A percentile compares a stretch with the other conserved stretches of the same genome.
Conservation (phyloP, 2,329 filamentous ascomycete species). For the Boeremia exigua region DNA sequence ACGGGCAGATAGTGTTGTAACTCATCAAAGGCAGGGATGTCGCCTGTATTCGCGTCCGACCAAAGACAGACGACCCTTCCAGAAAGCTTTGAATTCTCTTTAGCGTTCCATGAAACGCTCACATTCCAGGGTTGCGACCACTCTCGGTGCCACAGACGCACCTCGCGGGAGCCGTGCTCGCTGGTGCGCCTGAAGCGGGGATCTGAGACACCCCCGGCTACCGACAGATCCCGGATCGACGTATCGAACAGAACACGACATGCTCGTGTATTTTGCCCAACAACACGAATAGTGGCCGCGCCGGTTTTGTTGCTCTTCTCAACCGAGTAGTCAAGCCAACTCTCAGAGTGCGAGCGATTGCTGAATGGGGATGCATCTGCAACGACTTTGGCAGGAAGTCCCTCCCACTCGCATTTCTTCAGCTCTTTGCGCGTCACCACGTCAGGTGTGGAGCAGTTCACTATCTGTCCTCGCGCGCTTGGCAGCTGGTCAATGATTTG, state of each 20-base stretch:
- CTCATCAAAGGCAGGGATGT: constrained; percentile 86
- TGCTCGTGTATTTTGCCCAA: constrained; percentile 76
- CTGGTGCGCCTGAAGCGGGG: constrained; percentile 69
- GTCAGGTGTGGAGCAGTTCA: constrained; percentile 50
- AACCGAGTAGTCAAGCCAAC: constrained; percentile 72
- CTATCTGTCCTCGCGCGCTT: constrained; percentile 66
- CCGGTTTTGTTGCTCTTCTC: constrained; percentile 54
- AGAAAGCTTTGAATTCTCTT: constrained; percentile 42
- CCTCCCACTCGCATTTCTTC: constrained; percentile 73
- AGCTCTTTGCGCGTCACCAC: constrained; percentile 58
- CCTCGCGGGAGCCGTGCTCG: constrained; percentile 67
- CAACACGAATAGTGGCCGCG: constrained; percentile 68
- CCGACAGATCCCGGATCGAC: constrained; percentile 69
- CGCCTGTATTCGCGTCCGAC: constrained; percentile 81
- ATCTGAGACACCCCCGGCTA: constrained; percentile 68
- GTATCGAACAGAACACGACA: constrained; percentile 76
- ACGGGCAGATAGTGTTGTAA: constrained; percentile 74
- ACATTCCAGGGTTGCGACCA: constrained; percentile 81
- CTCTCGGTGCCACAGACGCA: constrained; percentile 82
- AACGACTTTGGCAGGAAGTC: constrained; percentile 69
- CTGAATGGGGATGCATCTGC: constrained; percentile 41
- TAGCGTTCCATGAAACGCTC: constrained; percentile 68
- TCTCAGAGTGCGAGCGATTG: constrained; percentile 35
- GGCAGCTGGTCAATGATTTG: constrained; percentile 73
- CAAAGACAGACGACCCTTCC: constrained; percentile 80